Base-by-base conservation (phyloP, 2,329 filamentous ascomycete species). In the Cryphonectria naterciae region DNA sequence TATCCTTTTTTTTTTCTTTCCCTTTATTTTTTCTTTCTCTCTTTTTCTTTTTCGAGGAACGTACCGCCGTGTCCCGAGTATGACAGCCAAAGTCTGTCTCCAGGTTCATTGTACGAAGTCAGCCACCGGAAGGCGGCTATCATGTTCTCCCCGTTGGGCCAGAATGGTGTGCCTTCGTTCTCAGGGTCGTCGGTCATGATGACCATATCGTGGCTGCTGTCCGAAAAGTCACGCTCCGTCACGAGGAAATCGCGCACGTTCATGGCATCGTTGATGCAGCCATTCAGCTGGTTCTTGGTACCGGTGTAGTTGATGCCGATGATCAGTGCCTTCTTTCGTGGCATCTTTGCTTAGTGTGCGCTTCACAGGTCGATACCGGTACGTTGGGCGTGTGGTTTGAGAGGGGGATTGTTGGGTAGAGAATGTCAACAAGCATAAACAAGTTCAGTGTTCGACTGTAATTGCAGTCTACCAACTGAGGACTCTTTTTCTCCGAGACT, bases 231-330 rank as follows among this genome's bases (percentile, higher is more conserved):
- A 56, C 79, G 76, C 43, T 82, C 78, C 69, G 77, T 74, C 63
- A 81, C 76, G 17, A 83, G 75, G 73, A 81, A 83, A 32, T 80
- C 76, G 35, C 76, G 77, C 65, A 82, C 76, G 63, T 82, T 82
- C 68, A 75, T 68, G 4, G 77, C 76, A 68, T 83, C 81, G 67
- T 81, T 80, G 73, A 80, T 88, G 77, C 88, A 90, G 41, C 88
- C 88, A 71, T 85, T 81, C 60, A 90, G 83, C 80, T 89, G 84
- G 63, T 86, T 86, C 54, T 83, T 78, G 76, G 87, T 85, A 69
- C 85, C 84, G 73, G 87, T 86, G 79, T 89, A 90, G 80, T 90
- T 90, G 81, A 89, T 89, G 66, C 88, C 88, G 65, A 80, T 80
- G 67, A 81, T 73, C 66, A 80, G 76, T 46, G 79, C 78, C 68